Evolutionary conservation across 768 basidiomycete genomes (phyloP).

Genomic region (Auriscalpium orientale): DNA sequence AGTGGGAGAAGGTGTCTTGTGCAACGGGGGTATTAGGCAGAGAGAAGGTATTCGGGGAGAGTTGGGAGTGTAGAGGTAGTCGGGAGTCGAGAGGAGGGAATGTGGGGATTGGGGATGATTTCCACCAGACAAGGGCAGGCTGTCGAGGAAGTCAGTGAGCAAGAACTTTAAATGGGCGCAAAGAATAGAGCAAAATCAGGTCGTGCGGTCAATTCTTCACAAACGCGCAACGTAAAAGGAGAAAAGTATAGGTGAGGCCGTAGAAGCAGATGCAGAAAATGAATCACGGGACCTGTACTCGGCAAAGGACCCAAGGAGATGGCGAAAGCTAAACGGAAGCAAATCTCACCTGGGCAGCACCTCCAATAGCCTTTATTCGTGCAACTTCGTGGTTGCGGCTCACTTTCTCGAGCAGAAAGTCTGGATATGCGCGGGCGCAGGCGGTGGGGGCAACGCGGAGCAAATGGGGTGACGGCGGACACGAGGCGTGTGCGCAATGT

Average conservation of each 20-base stretch:
- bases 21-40: slow-evolving; percentile 68
- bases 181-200: background rate
- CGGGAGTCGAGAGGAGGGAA: slow-evolving; percentile 68
- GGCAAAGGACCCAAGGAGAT: background rate
- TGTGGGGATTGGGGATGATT: slow-evolving; percentile 65
- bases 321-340: slow-evolving; percentile 1
- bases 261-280: background rate
- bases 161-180: slow-evolving; percentile 1
- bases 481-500: background rate
- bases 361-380: slow-evolving; percentile 69
- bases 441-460: background rate
- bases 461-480: background rate
- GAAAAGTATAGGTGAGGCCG: background rate
- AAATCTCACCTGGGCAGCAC: slow-evolving; percentile 55
- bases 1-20: slow-evolving; percentile 75
- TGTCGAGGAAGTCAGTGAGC: slow-evolving; percentile 7
- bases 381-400: slow-evolving; percentile 60
- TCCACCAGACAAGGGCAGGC: slow-evolving; percentile 86
- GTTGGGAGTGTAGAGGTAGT: slow-evolving; percentile 61
- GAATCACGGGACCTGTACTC: background rate
- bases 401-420: slow-evolving; percentile 70
- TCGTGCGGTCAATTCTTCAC: background rate
- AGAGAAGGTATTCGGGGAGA: slow-evolving; percentile 59
- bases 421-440: slow-evolving; percentile 30
- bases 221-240: background rate